phyloP scores from a whole-genome alignment of 345 rosid genomes.

The Physaria fendleri region DNA sequence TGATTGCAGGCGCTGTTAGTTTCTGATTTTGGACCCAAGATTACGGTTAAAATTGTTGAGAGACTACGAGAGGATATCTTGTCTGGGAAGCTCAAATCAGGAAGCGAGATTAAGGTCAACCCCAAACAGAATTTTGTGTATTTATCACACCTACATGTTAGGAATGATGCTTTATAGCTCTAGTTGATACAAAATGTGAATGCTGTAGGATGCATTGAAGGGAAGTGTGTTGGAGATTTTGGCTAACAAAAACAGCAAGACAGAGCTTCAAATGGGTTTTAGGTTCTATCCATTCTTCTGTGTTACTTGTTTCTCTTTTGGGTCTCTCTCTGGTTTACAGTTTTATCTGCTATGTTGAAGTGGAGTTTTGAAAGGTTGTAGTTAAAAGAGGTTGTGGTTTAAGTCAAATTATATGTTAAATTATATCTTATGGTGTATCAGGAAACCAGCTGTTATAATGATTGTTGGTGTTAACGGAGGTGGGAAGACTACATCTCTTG shows the following conservation, averaged over 20 bases:
- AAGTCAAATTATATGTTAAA: background rate
- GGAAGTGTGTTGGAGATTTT: slow-evolving; percentile 66
- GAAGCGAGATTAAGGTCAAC: slow-evolving; percentile 80
- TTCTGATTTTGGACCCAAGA: slow-evolving; percentile 92
- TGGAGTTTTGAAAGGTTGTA: background rate
- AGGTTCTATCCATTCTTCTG: slow-evolving; percentile 36
- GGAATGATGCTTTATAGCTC: background rate
- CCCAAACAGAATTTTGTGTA: background rate
- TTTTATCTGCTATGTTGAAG: background rate
- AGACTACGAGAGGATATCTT: slow-evolving; percentile 70
- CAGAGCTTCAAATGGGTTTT: slow-evolving; percentile 83
- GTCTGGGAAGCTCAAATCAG: slow-evolving; percentile 81
- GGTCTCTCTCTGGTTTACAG: background rate
- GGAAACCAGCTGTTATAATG: slow-evolving; percentile 91
- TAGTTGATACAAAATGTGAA: background rate
- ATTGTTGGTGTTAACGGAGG: slow-evolving; percentile 94
- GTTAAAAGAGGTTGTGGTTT: slow-evolving; percentile 7
- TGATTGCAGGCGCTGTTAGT: slow-evolving; percentile 68
- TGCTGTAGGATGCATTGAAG: slow-evolving; percentile 74
- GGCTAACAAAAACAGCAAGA: slow-evolving; percentile 56
- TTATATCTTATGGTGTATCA: slow-evolving; percentile 21
- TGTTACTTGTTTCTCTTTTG: background rate
- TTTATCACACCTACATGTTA: background rate
- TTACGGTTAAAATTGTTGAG: slow-evolving; percentile 85
- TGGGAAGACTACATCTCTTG: slow-evolving; percentile 97